A percentile compares a stretch with the other conserved stretches of the same genome.
Evolutionary conservation across 176 grass and related monocot species (phyloP).

Genomic region (Ananas comosus): DNA sequence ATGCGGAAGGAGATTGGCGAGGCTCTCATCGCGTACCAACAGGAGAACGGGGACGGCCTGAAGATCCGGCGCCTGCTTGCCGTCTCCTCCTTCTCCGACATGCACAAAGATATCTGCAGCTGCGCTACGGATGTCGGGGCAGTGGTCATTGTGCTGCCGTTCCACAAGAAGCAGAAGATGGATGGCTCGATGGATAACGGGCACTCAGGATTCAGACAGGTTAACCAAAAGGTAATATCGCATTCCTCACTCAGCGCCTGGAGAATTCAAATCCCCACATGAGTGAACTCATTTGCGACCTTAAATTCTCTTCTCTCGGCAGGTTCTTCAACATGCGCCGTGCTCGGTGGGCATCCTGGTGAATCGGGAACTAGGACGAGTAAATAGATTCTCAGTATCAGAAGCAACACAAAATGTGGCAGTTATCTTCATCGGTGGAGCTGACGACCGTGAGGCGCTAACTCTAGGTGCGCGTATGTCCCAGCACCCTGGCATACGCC

Average conservation of each 20-base stretch:
- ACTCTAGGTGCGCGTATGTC: conserved; percentile 44
- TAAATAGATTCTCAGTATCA: neutral
- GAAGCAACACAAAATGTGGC: conserved; percentile 16
- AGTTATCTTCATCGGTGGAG: conserved; percentile 70
- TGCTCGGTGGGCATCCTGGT: conserved; percentile 67
- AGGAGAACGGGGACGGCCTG: conserved; percentile 18
- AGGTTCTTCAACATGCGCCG: conserved; percentile 50
- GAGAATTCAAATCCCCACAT: too few species aligned
- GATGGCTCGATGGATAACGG: conserved; percentile 54
- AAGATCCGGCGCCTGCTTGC: conserved; percentile 44
- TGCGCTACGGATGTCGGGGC: conserved; percentile 60
- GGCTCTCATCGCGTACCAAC: conserved; percentile 39
- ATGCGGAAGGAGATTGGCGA: conserved; percentile 57
- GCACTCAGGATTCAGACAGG: conserved; percentile 33
- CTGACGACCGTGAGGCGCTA: conserved; percentile 62
- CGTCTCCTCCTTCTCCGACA: conserved; percentile 57
- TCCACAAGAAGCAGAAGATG: conserved; percentile 44
- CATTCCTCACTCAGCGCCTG: neutral
- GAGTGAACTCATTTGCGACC: neutral
- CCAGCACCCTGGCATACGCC: conserved; percentile 28
- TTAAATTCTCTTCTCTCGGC: neutral
- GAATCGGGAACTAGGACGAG: conserved; percentile 33
- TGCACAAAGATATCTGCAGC: conserved; percentile 72
- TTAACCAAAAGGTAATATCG: conserved; percentile 52
- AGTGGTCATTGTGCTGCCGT: conserved; percentile 36